phyloP scores from a whole-genome alignment of 2,329 filamentous ascomycete species.

The Botrytis sinoallii region DNA sequence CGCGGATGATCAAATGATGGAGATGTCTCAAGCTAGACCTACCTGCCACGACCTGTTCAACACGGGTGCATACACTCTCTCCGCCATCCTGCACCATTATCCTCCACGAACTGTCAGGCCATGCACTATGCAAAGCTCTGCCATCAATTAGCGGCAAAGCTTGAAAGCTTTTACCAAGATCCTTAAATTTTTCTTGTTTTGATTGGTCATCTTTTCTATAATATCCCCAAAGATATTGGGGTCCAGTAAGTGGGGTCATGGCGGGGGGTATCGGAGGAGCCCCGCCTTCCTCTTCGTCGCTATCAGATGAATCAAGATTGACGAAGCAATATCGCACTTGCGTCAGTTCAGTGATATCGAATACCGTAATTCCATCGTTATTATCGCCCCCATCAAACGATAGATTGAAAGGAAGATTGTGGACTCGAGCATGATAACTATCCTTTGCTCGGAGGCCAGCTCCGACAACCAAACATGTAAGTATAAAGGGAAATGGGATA shows the following conservation, averaged over 20 bases:
- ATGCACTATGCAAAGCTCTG: slow-evolving; percentile 5
- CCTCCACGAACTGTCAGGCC: neutral
- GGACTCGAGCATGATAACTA: neutral
- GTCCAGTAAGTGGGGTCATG: slow-evolving; percentile 11
- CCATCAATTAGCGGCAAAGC: neutral
- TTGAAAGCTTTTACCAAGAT: neutral
- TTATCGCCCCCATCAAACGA: slow-evolving; percentile 17
- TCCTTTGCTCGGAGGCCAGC: neutral
- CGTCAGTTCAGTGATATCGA: slow-evolving; percentile 28
- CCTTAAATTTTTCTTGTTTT: too few species aligned
- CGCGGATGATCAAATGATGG: neutral
- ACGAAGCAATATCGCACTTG: slow-evolving; percentile 29
- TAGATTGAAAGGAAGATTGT: neutral
- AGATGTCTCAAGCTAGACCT: neutral
- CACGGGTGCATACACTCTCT: neutral
- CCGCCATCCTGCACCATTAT: too few species aligned
- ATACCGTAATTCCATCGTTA: slow-evolving; percentile 31
- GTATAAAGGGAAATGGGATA: slow-evolving; percentile 1
- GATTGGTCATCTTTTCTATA: neutral
- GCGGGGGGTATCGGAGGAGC: neutral
- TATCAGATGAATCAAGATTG: neutral
- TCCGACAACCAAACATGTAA: neutral
- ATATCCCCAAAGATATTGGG: slow-evolving; percentile 4
- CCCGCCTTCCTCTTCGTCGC: neutral
- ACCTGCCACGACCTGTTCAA: neutral